A percentile compares a stretch with the other conserved stretches of the same genome.
phyloP scores from a whole-genome alignment of 176 grass and related monocot species.

The Paspalum vaginatum region DNA sequence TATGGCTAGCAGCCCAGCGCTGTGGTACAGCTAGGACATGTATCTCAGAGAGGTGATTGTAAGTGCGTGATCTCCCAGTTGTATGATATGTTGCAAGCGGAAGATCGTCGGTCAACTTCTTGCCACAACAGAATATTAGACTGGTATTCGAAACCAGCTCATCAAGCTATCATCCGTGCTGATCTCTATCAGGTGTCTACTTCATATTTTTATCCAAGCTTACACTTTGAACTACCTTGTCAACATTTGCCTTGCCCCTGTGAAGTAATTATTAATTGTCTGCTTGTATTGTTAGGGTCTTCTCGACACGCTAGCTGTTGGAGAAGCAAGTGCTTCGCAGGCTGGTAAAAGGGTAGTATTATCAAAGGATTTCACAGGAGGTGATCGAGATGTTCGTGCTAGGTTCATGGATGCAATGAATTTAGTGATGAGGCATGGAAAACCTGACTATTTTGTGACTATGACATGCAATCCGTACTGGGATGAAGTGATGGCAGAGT shows the following conservation, averaged over 20 bases:
- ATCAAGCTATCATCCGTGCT: neutral
- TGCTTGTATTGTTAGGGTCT: neutral
- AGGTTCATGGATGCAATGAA: neutral
- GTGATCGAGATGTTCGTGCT: neutral
- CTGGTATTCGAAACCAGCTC: neutral
- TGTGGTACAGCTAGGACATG: no score
- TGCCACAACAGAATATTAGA: no score
- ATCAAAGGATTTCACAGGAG: neutral
- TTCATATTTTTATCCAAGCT: no score
- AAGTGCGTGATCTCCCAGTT: no score
- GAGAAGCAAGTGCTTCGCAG: neutral
- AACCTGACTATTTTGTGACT: neutral
- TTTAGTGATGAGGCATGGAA: neutral
- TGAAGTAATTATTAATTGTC: no score
- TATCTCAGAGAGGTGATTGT: no score
- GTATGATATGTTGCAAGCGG: no score
- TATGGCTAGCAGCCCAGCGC: no score
- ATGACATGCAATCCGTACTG: neutral
- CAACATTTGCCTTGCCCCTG: no score
- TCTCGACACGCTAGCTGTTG: neutral
- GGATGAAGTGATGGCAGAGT: neutral
- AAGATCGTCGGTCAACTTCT: no score
- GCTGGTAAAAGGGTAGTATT: neutral
- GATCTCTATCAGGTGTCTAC: neutral
- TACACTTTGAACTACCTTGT: no score